Conservation (phyloP, 1,284 basidiomycete genomes). For the Ganoderma sinense region DNA sequence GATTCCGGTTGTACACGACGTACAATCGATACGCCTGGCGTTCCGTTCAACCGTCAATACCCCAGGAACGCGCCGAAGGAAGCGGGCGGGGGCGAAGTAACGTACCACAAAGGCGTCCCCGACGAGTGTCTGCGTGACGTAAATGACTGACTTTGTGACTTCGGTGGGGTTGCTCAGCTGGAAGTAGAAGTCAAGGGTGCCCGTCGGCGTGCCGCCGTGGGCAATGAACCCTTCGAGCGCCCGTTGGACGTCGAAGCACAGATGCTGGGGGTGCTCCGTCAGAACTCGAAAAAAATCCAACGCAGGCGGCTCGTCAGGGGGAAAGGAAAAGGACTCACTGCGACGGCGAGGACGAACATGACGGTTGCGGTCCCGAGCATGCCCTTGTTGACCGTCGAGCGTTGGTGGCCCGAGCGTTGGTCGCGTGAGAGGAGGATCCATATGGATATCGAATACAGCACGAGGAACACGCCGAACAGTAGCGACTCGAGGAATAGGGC, state of each 20-base stretch:
- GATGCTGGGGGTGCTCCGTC: slow-evolving; percentile 6
- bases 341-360: slow-evolving; percentile 24
- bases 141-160: slow-evolving; percentile 15
- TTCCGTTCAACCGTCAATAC: not conserved
- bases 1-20: slow-evolving; percentile 21
- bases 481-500: slow-evolving; percentile 20
- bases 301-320: not conserved
- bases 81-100: not conserved
- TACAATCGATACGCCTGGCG: slow-evolving; percentile 16
- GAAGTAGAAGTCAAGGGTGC: slow-evolving; percentile 9
- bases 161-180: slow-evolving; percentile 14
- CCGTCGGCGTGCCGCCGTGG: slow-evolving; percentile 9
- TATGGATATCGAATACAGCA: slow-evolving; percentile 26
- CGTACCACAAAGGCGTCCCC: slow-evolving; percentile 7
- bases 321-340: slow-evolving; percentile 3
- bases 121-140: slow-evolving; percentile 19
- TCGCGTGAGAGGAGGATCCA: slow-evolving; percentile 24
- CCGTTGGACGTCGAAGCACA: slow-evolving; percentile 20
- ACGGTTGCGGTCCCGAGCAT: slow-evolving; percentile 19
- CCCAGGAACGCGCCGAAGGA: not conserved
- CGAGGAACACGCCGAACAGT: slow-evolving; percentile 19
- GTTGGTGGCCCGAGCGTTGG: not conserved
- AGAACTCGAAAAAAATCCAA: no score
- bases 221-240: slow-evolving; percentile 17
- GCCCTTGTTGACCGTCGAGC: slow-evolving; percentile 6